Evolutionary conservation across 75 land plant genomes (phyloP).

Genomic region (Sequoiadendron giganteum): DNA sequence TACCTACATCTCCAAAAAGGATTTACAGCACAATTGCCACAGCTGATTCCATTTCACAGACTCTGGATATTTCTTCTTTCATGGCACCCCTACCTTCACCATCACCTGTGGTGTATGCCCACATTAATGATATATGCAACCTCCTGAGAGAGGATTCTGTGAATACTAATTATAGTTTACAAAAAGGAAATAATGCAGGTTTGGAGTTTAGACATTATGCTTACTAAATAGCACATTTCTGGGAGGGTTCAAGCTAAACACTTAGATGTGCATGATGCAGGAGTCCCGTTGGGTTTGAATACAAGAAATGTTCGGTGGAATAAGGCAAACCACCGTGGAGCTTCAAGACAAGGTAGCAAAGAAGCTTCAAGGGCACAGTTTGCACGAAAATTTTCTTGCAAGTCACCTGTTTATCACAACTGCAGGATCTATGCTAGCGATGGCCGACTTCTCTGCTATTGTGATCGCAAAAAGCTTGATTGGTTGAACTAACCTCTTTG

Average conservation of each 20-base stretch:
- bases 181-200: constrained; percentile 5
- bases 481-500: constrained; percentile 44
- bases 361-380: constrained; percentile 74
- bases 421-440: constrained; percentile 96
- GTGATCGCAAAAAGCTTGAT: constrained; percentile 92
- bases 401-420: constrained; percentile 96
- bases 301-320: neutral
- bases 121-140: constrained; percentile 40
- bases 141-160: constrained; percentile 31
- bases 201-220: neutral
- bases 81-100: constrained; percentile 53
- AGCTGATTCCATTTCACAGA: constrained; percentile 44
- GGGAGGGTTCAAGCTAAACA: neutral
- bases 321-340: constrained; percentile 31
- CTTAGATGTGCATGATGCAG: neutral
- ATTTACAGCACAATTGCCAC: constrained; percentile 37
- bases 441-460: constrained; percentile 93
- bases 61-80: constrained; percentile 15
- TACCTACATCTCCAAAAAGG: constrained; percentile 32
- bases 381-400: constrained; percentile 96
- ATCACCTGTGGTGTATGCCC: constrained; percentile 61
- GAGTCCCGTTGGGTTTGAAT: neutral
- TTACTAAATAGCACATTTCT: neutral
- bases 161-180: neutral
- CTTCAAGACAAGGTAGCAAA: constrained; percentile 25